Evolutionary conservation across 73 alveolate genomes (phyloP).

Genomic region (Uronychia setigera): DNA sequence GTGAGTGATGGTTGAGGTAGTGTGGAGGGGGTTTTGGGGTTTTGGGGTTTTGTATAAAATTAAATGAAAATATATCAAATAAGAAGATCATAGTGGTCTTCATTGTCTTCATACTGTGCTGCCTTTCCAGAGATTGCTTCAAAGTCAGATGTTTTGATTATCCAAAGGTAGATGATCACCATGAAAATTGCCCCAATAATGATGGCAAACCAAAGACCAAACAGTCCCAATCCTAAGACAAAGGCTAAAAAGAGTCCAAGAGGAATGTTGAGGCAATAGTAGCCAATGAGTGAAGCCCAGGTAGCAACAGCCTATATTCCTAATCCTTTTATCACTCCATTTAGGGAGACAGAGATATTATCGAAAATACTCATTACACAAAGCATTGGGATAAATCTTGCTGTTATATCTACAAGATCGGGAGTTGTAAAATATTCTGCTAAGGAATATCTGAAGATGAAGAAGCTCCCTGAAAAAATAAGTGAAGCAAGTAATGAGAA

Average conservation of each 20-base stretch:
- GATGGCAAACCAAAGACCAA: neutral
- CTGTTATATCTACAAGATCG: neutral
- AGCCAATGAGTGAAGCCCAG: neutral
- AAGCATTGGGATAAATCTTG: neutral
- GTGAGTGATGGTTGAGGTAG: too few relatives aligned
- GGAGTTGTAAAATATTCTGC: neutral
- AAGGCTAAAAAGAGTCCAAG: neutral
- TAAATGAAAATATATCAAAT: too few relatives aligned
- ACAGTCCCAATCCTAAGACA: neutral
- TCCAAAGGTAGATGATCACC: neutral
- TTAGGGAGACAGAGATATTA: neutral
- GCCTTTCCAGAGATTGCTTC: neutral
- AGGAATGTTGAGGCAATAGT: neutral
- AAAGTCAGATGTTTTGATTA: neutral
- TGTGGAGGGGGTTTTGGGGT: too few relatives aligned
- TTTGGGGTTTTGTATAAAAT: too few relatives aligned
- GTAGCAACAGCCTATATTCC: constrained; percentile 19
- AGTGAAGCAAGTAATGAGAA: neutral
- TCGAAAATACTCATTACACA: constrained; percentile 3
- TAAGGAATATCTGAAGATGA: neutral
- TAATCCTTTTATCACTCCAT: constrained; percentile 23
- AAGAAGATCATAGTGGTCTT: too few relatives aligned
- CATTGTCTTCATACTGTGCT: neutral
- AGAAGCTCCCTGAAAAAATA: neutral
- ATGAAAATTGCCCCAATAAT: neutral